These are phyloP conservation scores for Phytophthora hybrid DNA, from an alignment of 352 stramenopile species.

Conservation along the genomic window DNA sequence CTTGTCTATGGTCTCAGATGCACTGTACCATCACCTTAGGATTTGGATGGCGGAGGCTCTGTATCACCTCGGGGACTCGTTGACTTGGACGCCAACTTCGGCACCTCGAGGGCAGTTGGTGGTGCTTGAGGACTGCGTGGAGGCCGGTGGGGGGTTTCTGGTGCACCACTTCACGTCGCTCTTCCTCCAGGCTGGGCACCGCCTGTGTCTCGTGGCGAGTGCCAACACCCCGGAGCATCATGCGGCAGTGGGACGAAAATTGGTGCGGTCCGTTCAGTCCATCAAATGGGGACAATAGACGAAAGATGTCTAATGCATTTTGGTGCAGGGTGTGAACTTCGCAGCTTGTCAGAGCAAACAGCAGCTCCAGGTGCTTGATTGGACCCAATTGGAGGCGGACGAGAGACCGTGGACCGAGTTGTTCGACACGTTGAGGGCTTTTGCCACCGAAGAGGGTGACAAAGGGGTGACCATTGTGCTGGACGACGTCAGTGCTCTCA, in stretches of 20 bases:
- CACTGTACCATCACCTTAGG: not conserved
- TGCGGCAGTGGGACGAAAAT: conserved; percentile 66
- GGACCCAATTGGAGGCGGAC: conserved; percentile 34
- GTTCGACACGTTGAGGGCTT: conserved; percentile 45
- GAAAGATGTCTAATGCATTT: not conserved
- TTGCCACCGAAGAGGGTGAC: conserved; percentile 12
- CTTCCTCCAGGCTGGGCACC: conserved; percentile 75
- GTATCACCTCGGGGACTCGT: conserved; percentile 56
- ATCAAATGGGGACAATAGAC: not conserved
- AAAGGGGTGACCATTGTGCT: conserved; percentile 59
- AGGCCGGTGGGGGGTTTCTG: conserved; percentile 64
- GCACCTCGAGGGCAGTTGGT: conserved; percentile 65
- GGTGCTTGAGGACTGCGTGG: conserved; percentile 63
- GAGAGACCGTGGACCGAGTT: conserved; percentile 30
- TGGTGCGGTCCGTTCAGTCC: conserved; percentile 40
- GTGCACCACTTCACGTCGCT: conserved; percentile 79
- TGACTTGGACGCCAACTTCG: conserved; percentile 60
- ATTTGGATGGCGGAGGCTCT: conserved; percentile 65
- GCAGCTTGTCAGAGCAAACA: conserved; percentile 40
- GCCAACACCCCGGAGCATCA: conserved; percentile 68
- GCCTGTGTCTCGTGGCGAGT: conserved; percentile 68
- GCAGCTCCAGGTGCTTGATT: conserved; percentile 53
- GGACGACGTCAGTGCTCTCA: conserved; percentile 70
- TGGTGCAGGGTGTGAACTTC: conserved; percentile 61
- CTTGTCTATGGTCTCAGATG: conserved; percentile 33